Conservation (phyloP, 2,329 filamentous ascomycete genomes). For the Cercospora brassicicola region DNA sequence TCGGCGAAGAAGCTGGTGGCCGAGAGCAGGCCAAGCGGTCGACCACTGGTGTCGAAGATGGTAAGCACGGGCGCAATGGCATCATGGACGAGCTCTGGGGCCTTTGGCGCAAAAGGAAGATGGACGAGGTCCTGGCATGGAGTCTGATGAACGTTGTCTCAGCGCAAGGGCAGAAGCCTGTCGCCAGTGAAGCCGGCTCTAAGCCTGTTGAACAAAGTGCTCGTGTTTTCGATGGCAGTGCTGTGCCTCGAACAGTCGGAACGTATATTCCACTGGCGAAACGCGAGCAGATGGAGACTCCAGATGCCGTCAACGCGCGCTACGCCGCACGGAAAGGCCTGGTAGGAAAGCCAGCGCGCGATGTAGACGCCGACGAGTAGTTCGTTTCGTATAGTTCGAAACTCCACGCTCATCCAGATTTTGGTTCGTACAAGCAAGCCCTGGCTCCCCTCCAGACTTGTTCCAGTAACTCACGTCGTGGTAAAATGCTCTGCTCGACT, state of each 20-base stretch:
- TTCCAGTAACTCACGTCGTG: constrained; percentile 73
- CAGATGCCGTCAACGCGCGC: constrained; percentile 63
- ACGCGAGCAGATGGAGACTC: constrained; percentile 56
- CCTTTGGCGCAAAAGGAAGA: constrained; percentile 78
- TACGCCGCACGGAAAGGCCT: constrained; percentile 56
- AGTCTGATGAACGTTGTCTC: constrained; percentile 67
- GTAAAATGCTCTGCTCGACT: constrained; percentile 61
- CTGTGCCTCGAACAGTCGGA: constrained; percentile 55
- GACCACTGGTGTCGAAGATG: constrained; percentile 47
- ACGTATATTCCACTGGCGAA: constrained; percentile 59
- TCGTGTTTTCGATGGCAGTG: constrained; percentile 60
- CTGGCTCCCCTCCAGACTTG: constrained; percentile 85
- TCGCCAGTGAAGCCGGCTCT: constrained; percentile 6
- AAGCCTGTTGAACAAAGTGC: constrained; percentile 42
- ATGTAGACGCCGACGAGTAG: constrained; percentile 23
- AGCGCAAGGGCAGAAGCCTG: constrained; percentile 36
- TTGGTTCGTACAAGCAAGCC: constrained; percentile 75
- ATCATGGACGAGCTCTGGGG: constrained; percentile 77
- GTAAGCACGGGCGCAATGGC: constrained; percentile 65
- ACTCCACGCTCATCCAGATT: constrained; percentile 40
- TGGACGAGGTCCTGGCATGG: constrained; percentile 82
- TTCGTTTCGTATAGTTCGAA: neutral
- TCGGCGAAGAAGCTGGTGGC: constrained; percentile 62
- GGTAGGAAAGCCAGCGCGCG: constrained; percentile 10
- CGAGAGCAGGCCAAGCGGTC: constrained; percentile 35